phyloP scores from a whole-genome alignment of 495 filamentous ascomycete genomes.

The Trichoderma asperelloides region DNA sequence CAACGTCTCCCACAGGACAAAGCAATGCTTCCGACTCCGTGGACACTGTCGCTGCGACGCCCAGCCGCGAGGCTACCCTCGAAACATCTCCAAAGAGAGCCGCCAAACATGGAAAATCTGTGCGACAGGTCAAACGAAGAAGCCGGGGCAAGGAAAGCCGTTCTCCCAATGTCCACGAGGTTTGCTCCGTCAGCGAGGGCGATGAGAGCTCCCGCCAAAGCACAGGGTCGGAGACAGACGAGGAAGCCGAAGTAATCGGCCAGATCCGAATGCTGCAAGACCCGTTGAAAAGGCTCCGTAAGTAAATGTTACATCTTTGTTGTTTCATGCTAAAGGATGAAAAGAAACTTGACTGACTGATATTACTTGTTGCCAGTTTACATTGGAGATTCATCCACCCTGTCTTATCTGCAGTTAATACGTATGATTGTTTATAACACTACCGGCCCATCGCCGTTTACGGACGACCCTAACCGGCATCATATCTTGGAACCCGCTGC shows the following conservation, averaged over 20 bases:
- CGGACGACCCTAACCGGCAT: conserved; percentile 58
- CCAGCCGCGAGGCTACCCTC: not conserved
- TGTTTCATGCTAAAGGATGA: not conserved
- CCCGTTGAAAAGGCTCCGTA: conserved; percentile 45
- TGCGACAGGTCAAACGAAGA: not conserved
- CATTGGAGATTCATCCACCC: conserved; percentile 62
- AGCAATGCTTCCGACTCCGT: not conserved
- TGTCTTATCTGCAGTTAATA: conserved; percentile 63
- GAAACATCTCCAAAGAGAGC: not conserved
- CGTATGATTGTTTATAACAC: conserved; percentile 63
- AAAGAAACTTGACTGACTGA: not conserved
- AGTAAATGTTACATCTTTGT: conserved; percentile 20
- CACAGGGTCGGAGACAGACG: conserved; percentile 39
- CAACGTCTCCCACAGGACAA: not conserved
- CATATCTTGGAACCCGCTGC: conserved; percentile 57
- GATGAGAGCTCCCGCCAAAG: conserved; percentile 44
- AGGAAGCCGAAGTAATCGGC: conserved; percentile 50
- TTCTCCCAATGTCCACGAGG: not conserved
- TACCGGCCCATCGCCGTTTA: conserved; percentile 57
- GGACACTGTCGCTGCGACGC: not conserved
- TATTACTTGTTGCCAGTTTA: conserved; percentile 36
- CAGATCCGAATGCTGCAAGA: conserved; percentile 52
- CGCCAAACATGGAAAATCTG: not conserved
- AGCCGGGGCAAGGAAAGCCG: not conserved
- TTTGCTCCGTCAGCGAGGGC: conserved; percentile 25